These are phyloP conservation scores for Microbotryum silenes-acaulis DNA, from an alignment of 1,284 basidiomycete genomes.

Conservation along the genomic window DNA sequence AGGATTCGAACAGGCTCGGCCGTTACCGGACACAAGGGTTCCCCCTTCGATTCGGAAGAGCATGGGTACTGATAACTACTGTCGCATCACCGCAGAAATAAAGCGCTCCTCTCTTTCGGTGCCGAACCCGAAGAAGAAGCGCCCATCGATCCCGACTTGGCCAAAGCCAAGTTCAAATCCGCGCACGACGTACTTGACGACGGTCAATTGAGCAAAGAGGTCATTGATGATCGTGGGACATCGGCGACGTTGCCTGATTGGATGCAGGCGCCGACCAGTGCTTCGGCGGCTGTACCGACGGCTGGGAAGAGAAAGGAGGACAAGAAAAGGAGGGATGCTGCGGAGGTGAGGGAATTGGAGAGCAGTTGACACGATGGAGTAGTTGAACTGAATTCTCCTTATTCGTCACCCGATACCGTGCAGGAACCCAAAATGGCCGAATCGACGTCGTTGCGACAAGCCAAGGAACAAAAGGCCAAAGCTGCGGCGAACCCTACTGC, in stretches of 20 bases:
- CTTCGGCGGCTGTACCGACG: not conserved
- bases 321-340: not conserved
- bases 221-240: conserved; percentile 32
- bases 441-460: not conserved
- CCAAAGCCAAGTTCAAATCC: conserved; percentile 67
- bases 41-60: not conserved
- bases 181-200: conserved; percentile 33
- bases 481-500: conserved; percentile 44
- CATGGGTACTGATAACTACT: too few relatives aligned
- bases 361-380: too few relatives aligned
- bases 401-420: too few relatives aligned
- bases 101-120: conserved; percentile 77
- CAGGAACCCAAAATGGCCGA: conserved; percentile 9
- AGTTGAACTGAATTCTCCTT: too few relatives aligned
- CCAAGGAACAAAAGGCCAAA: conserved; percentile 50
- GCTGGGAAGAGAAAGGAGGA: conserved; percentile 4
- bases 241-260: conserved; percentile 25
- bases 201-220: conserved; percentile 20
- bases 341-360: too few relatives aligned
- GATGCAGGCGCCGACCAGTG: conserved; percentile 8
- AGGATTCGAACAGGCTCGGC: conserved; percentile 3
- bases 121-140: conserved; percentile 62
- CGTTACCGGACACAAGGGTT: not conserved
- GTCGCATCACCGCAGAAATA: conserved; percentile 54
- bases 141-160: conserved; percentile 47